phyloP scores from a whole-genome alignment of 352 stramenopile genomes.

The Phytophthora crassamura region DNA sequence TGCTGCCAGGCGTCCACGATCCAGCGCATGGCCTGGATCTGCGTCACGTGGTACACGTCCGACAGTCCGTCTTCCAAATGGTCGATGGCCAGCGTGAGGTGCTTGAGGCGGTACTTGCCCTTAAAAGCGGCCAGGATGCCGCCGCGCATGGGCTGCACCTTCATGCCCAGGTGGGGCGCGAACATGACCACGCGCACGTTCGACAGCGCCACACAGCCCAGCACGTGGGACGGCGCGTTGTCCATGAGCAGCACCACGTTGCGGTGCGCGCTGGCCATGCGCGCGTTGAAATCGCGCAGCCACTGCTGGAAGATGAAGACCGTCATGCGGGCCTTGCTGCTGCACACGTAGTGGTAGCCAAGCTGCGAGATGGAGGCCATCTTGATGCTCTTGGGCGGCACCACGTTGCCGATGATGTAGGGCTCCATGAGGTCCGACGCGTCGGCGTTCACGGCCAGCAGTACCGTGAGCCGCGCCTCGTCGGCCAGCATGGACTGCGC shows the following conservation, averaged over 20 bases:
- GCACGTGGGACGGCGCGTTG: conserved; percentile 86
- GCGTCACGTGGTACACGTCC: conserved; percentile 84
- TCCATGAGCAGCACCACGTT: conserved; percentile 88
- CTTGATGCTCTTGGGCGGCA: conserved; percentile 81
- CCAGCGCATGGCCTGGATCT: conserved; percentile 89
- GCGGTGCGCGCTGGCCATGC: conserved; percentile 86
- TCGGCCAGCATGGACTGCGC: conserved; percentile 77
- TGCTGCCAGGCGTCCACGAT: conserved; percentile 87
- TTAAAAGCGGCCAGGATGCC: conserved; percentile 88
- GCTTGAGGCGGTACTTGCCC: conserved; percentile 87
- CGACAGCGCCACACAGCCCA: conserved; percentile 81
- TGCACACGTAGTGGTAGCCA: conserved; percentile 89
- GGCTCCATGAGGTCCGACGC: conserved; percentile 84
- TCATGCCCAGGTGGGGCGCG: conserved; percentile 81
- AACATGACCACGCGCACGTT: conserved; percentile 91
- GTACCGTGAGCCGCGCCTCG: conserved; percentile 75
- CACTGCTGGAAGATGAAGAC: conserved; percentile 92
- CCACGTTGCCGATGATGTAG: conserved; percentile 84
- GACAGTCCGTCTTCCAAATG: conserved; percentile 79
- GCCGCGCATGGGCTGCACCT: conserved; percentile 86
- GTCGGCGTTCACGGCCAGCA: conserved; percentile 79
- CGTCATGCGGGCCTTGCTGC: conserved; percentile 85
- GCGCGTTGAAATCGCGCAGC: conserved; percentile 86
- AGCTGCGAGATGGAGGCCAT: conserved; percentile 83
- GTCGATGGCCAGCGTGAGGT: conserved; percentile 85